A percentile compares a stretch with the other conserved stretches of the same genome.
Evolutionary conservation across 306 rosid species (phyloP).

Genomic region (Quillaja saponaria): DNA sequence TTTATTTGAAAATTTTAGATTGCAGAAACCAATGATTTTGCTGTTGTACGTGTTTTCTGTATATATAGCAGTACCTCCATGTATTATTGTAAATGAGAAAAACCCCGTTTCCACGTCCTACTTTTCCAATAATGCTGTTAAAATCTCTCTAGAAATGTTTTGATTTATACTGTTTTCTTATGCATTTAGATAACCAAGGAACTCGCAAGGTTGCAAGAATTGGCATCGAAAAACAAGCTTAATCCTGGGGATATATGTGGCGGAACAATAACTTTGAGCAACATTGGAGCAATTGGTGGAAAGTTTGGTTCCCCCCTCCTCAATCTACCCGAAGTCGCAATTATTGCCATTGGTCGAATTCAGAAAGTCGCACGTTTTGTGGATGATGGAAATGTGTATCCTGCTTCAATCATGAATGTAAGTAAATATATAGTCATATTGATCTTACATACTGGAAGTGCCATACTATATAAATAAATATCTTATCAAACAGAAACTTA

Average conservation of each 20-base stretch:
- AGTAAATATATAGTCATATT: constrained; percentile 32
- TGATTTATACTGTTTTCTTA: too few species aligned
- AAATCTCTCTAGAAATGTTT: too few species aligned
- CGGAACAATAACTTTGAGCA: constrained; percentile 89
- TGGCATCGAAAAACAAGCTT: constrained; percentile 80
- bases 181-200: constrained; percentile 80
- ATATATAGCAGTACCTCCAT: neutral
- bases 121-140: too few species aligned
- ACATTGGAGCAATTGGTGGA: constrained; percentile 93
- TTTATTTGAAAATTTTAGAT: too few species aligned
- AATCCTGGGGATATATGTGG: constrained; percentile 69
- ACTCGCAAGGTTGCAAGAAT: constrained; percentile 72
- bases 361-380: constrained; percentile 67
- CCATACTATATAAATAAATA: constrained; percentile 1
- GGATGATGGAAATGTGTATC: constrained; percentile 66
- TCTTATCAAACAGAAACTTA: neutral
- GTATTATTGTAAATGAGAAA: too few species aligned
- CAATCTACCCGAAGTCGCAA: constrained; percentile 88
- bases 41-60: neutral
- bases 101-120: too few species aligned
- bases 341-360: constrained; percentile 86
- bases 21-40: too few species aligned
- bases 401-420: constrained; percentile 82
- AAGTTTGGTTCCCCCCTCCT: constrained; percentile 90
- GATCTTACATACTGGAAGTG: constrained; percentile 23